Evolutionary conservation across 169 alveolate species (phyloP).

Genomic region (Toxoplasma gondii): DNA sequence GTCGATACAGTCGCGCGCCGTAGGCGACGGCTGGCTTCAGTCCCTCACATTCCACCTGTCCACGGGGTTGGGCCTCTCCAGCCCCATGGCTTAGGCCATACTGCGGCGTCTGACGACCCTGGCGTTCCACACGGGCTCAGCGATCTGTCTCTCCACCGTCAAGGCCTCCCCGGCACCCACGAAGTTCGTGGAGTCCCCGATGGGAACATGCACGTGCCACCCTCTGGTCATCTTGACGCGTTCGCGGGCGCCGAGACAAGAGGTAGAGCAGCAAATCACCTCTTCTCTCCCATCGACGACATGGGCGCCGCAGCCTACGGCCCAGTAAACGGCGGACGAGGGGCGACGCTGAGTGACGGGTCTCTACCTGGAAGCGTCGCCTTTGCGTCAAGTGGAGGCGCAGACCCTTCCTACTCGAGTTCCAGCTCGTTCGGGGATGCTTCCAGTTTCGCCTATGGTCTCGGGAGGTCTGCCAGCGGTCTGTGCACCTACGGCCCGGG

Average conservation of each 20-base stretch:
- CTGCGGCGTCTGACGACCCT: too few species aligned
- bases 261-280: not conserved
- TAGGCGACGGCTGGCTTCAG: slow-evolving; percentile 3
- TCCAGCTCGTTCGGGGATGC: not conserved
- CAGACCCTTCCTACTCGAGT: not conserved
- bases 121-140: too few species aligned
- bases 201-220: not conserved
- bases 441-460: not conserved
- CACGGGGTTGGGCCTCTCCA: not conserved
- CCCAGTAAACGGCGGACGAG: not conserved
- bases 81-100: not conserved
- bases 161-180: not conserved
- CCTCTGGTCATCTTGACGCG: not conserved
- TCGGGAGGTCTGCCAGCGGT: not conserved
- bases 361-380: not conserved
- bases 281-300: not conserved
- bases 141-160: too few species aligned
- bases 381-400: not conserved
- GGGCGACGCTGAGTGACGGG: not conserved
- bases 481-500: not conserved
- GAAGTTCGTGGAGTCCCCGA: not conserved
- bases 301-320: not conserved
- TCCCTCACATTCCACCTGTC: not conserved
- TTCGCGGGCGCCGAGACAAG: not conserved
- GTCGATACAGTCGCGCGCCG: slow-evolving; percentile 39